Conservation (phyloP, 1,139 yeast genomes). For the Pneumocystis carinii region DNA sequence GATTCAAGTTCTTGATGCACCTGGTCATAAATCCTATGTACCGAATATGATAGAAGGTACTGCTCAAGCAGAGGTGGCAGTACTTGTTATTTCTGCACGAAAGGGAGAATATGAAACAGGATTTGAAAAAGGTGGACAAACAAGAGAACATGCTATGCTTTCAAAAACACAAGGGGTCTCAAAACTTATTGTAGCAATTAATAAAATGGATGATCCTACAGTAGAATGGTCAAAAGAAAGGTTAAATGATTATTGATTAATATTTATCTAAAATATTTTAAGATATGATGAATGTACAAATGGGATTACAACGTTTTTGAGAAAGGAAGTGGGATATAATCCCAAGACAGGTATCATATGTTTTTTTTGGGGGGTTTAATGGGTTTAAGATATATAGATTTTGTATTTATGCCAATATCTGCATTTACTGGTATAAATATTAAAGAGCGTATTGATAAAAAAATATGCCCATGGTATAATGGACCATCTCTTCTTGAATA, state of each 20-base stretch:
- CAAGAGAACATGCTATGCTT: conserved; percentile 93
- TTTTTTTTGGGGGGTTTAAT: conserved; percentile 23
- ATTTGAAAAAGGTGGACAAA: conserved; percentile 97
- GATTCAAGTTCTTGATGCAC: conserved; percentile 63
- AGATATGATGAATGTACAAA: conserved; percentile 90
- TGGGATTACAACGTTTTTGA: conserved; percentile 56
- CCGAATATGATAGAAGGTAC: conserved; percentile 99
- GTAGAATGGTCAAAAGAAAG: conserved; percentile 82
- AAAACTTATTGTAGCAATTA: conserved; percentile 80
- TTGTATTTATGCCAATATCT: conserved; percentile 88
- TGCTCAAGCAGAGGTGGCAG: conserved; percentile 96
- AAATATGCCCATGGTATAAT: conserved; percentile 77
- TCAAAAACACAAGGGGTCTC: conserved; percentile 98
- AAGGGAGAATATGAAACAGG: conserved; percentile 99
- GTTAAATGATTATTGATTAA: not conserved
- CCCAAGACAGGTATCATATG: conserved; percentile 14
- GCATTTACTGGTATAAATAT: conserved; percentile 96
- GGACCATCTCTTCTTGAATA: conserved; percentile 88
- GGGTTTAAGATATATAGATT: conserved; percentile 40
- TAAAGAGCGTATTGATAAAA: conserved; percentile 61
- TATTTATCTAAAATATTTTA: not conserved
- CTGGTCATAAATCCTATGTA: conserved; percentile 97
- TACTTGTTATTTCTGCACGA: conserved; percentile 91
- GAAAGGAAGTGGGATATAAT: conserved; percentile 71
- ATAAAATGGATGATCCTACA: conserved; percentile 98